Conservation (phyloP, 441 rosid species). For the Macaranga tanarius region DNA sequence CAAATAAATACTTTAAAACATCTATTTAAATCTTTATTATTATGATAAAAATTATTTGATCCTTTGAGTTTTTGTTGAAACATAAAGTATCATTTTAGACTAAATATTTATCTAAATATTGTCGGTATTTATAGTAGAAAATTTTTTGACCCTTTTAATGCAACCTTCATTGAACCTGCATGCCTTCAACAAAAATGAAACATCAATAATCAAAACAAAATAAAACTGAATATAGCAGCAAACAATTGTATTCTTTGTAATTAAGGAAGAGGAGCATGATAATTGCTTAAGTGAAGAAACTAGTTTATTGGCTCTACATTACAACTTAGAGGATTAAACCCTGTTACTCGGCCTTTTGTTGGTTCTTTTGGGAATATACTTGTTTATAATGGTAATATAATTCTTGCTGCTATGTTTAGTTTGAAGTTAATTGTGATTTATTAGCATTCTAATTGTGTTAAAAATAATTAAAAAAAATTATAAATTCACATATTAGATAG, state of each 20-base stretch:
- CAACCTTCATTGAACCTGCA: conserved; percentile 56
- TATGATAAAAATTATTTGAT: too few species aligned
- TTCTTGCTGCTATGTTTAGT: not conserved
- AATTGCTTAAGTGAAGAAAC: conserved; percentile 15
- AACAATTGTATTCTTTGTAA: conserved; percentile 18
- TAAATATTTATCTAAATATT: too few species aligned
- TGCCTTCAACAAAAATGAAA: conserved; percentile 22
- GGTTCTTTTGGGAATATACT: conserved; percentile 60
- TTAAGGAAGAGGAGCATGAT: conserved; percentile 14
- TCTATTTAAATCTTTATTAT: too few species aligned
- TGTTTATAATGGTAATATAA: conserved; percentile 59
- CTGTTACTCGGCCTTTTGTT: conserved; percentile 57
- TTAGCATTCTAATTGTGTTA: conserved; percentile 8
- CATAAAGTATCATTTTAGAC: too few species aligned
- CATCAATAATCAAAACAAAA: not conserved
- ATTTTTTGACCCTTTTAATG: too few species aligned
- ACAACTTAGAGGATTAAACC: conserved; percentile 67
- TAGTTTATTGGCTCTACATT: conserved; percentile 67
- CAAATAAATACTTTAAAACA: too few species aligned
- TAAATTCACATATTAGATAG: too few species aligned
- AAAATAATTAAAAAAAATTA: too few species aligned
- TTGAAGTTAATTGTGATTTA: not conserved
- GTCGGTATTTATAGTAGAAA: too few species aligned
- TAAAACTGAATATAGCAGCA: conserved; percentile 10
- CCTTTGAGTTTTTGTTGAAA: too few species aligned